These are phyloP conservation scores for Stachybotrys chartarum DNA, from an alignment of 2,329 filamentous ascomycete species.

Conservation along the genomic window DNA sequence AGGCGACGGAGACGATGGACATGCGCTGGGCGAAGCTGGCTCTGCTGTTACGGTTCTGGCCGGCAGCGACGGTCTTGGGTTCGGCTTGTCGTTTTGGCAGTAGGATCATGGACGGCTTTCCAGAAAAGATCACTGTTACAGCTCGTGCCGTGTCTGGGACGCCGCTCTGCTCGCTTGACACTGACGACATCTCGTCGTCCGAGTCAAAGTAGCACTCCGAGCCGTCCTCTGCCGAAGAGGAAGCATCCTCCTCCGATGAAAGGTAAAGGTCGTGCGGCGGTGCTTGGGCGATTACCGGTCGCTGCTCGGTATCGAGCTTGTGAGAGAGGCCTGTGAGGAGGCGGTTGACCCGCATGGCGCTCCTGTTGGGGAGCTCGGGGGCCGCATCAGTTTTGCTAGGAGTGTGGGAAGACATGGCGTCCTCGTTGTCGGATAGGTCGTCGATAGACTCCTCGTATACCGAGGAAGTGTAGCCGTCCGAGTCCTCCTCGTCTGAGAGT, in stretches of 20 bases:
- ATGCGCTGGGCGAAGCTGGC: conserved; percentile 18
- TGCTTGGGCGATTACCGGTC: conserved; percentile 26
- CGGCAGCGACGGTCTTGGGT: conserved; percentile 15
- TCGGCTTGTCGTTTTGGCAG: conserved; percentile 39
- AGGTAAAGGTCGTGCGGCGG: conserved; percentile 55
- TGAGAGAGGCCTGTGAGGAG: conserved; percentile 24
- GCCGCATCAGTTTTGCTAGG: not conserved
- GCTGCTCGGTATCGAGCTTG: conserved; percentile 21
- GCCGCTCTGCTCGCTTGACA: conserved; percentile 19
- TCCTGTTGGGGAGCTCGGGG: conserved; percentile 37
- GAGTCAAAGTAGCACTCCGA: conserved; percentile 48
- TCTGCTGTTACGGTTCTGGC: not conserved
- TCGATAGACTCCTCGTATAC: not conserved
- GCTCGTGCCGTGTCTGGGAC: conserved; percentile 46
- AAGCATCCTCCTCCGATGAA: conserved; percentile 59
- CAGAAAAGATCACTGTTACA: conserved; percentile 52
- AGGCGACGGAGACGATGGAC: conserved; percentile 24
- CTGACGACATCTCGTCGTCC: conserved; percentile 25
- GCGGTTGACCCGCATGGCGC: conserved; percentile 39
- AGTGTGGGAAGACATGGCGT: not conserved
- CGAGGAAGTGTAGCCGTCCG: not conserved
- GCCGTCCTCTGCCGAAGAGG: conserved; percentile 53
- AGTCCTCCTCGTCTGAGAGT: not conserved
- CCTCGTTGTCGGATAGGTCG: not conserved
- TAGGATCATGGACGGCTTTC: conserved; percentile 52